Evolutionary conservation across 306 rosid species (phyloP), one percentile per base, ranked within the genome.

Genomic region (Quillaja saponaria): DNA sequence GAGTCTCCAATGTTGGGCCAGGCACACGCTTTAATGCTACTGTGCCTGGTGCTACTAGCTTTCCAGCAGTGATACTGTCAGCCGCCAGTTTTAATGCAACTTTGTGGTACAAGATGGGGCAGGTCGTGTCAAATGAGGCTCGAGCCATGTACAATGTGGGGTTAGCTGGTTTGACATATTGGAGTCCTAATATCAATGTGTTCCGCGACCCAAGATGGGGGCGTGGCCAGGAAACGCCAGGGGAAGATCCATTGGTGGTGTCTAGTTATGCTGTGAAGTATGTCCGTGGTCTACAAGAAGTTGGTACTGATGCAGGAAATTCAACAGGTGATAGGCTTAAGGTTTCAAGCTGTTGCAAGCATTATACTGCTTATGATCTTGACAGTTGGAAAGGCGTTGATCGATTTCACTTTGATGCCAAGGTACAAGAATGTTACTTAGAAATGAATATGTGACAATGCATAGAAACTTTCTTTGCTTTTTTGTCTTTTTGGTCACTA

Each of bases 311-410:
- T 19, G 81, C 71, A 41, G 87, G 70, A 45, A 69, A 74, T 70
- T 67, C 63, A 16, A 13, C 47, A 38, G 72, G 64, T 18, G 80
- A 78, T 67, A 74, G 66, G 80, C 95, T 90, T 14, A 90, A 90
- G 78, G 96, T 90, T 14, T 90, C 95, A n/a, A 76, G 85, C 7
- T 90, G 96, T 39, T 86, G 96, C 74, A 90, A 90, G 87, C 96
- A 90, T 66, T 90, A 86, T 58, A 85, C 95, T 41, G 96, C 91
- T 34, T 90, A 84, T 72, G 96, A 90, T 53, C 64, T 90, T 46
- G 91, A 90, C 45, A 76, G 78, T 2, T 86, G 96, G 96, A 82
- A 81, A 68, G 87, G 85, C 17, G 48, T 80, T 21, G 89, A 90
- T 64, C 83, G 95, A 13, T 86, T 81, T 75, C 82, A 74, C 68